These are phyloP conservation scores for Sabuloglossum arenarium DNA, from an alignment of 495 filamentous ascomycete species.

Conservation along the genomic window DNA sequence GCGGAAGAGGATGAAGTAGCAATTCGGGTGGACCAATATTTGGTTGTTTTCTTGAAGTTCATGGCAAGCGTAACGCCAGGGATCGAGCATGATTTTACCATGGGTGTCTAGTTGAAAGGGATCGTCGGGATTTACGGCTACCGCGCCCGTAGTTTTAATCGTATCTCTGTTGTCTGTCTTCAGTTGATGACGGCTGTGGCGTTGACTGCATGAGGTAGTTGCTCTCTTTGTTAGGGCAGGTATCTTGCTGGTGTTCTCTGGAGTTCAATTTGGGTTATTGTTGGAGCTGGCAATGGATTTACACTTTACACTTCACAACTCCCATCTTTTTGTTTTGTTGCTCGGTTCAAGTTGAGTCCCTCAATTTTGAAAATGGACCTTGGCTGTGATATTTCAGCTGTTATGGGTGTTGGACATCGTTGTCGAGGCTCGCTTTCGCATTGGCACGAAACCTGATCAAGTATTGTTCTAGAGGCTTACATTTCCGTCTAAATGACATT, in stretches of 20 bases:
- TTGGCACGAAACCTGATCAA: too few species aligned
- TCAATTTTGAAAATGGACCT: too few species aligned
- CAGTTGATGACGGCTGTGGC: neutral
- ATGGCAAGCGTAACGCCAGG: conserved; percentile 92
- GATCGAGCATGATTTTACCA: conserved; percentile 96
- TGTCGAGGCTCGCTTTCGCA: too few species aligned
- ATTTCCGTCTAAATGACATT: too few species aligned
- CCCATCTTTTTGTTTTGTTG: neutral
- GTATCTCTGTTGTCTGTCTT: neutral
- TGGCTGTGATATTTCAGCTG: too few species aligned
- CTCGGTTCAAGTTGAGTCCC: neutral
- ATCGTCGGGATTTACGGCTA: neutral
- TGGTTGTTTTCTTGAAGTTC: conserved; percentile 97
- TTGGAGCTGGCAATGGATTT: neutral
- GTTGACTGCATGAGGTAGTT: neutral
- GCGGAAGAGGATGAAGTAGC: conserved; percentile 63
- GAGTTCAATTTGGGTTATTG: neutral
- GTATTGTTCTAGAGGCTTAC: too few species aligned
- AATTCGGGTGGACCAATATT: conserved; percentile 90
- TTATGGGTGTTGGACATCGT: too few species aligned
- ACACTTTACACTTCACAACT: neutral
- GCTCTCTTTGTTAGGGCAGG: neutral
- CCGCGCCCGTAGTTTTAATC: neutral
- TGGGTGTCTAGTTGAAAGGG: conserved; percentile 47
- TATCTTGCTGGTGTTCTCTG: neutral